Evolutionary conservation across 495 filamentous ascomycete genomes (phyloP), one percentile per base, ranked within the genome.

Genomic region (Platismatia glauca): DNA sequence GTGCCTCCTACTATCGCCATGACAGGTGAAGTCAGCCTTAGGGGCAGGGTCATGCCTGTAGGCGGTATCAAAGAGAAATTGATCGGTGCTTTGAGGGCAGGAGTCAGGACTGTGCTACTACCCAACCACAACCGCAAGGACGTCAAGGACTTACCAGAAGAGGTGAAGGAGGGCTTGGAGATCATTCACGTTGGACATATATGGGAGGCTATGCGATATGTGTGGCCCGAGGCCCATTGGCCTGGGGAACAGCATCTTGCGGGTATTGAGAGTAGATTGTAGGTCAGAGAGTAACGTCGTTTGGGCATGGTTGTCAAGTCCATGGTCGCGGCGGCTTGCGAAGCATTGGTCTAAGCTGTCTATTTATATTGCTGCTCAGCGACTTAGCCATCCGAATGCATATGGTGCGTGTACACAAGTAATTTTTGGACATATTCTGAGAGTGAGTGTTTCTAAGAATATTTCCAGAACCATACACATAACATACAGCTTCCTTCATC

Each of bases 21-120:
- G 94, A 99, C 94, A 29, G 95, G 94, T 29, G 94, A 99, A 73
- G 84, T 97, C 46, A 89, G 87, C 65, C 81, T 99, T 38, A 82
- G 95, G 20, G 94, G 94, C 16, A 83, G 90, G 64, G 87, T 99
- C 58, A 84, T 86, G 77, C 88, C 90, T 13, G 92, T 95, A 61
- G 94, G 94, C 27, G 94, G 95, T 29, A 97, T 97, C 75, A 96
- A 97, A 79, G 94, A 99, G 83, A 99, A 99, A 73, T 78, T 97
- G 35, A 97, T 99, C 71, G 94, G 94, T 16, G 95, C 94, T 34
- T 75, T 92, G 66, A 85, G 92, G 64, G 95, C 94, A 24, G 94
- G 94, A 31, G 94, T 99, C 58, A 95, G 94, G 79, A 94, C 88
- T 44, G 94, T 97, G 38, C 76, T 99, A 60, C 78, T 99, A 38